phyloP scores from a whole-genome alignment of 352 stramenopile species.

The Pythium diclinum region DNA sequence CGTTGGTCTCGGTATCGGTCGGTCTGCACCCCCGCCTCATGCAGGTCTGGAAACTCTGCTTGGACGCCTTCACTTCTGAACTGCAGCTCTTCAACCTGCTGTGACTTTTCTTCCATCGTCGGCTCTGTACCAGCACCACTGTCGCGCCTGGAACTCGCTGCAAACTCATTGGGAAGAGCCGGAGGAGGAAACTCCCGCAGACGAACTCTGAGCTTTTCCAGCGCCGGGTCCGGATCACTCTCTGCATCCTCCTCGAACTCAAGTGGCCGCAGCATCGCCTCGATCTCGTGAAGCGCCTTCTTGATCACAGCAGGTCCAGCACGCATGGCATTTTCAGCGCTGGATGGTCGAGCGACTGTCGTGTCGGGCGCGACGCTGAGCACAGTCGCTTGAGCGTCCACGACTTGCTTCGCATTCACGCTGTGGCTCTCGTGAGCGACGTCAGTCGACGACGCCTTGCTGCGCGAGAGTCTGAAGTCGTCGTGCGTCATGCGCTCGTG shows the following conservation, averaged over 20 bases:
- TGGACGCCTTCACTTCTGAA: conserved; percentile 1
- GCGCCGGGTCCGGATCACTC: conserved; percentile 8
- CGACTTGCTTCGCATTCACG: conserved; percentile 11
- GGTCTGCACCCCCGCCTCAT: neutral
- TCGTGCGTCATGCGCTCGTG: conserved; percentile 3
- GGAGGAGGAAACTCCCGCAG: conserved; percentile 5
- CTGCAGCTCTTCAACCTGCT: neutral
- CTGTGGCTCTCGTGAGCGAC: conserved; percentile 1
- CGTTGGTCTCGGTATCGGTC: neutral
- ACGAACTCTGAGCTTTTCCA: conserved; percentile 16
- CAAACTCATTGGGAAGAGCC: neutral
- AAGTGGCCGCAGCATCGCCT: conserved; percentile 15
- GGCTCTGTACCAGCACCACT: neutral
- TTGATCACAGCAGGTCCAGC: conserved; percentile 23
- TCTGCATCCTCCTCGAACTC: conserved; percentile 11
- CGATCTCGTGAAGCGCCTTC: conserved; percentile 25
- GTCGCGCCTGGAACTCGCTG: neutral
- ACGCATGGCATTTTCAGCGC: conserved; percentile 26
- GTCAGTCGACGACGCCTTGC: neutral
- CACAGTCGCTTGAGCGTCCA: conserved; percentile 3
- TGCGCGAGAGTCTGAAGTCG: conserved; percentile 7
- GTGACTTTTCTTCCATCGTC: neutral
- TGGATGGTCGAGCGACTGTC: conserved; percentile 2
- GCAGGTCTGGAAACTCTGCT: neutral
- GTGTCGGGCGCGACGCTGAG: neutral